Evolutionary conservation across 768 basidiomycete species (phyloP).

Genomic region (Amanita muscaria): DNA sequence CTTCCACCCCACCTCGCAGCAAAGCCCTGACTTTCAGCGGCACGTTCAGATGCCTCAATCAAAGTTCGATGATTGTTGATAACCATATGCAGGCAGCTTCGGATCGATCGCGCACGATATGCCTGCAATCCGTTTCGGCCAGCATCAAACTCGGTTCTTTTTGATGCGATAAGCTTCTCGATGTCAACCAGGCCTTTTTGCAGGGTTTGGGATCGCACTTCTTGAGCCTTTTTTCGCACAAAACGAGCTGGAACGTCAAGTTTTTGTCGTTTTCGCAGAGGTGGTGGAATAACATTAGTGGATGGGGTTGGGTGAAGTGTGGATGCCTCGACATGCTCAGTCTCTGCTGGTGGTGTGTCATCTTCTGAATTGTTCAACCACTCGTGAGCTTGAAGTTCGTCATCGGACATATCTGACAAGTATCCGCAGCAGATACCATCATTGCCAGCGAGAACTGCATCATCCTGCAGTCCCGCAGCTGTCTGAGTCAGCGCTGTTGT

Average conservation of each 20-base stretch:
- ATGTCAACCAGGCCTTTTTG: slow-evolving; percentile 12
- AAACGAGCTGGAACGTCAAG: slow-evolving; percentile 15
- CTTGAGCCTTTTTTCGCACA: slow-evolving; percentile 1
- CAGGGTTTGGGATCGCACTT: not conserved
- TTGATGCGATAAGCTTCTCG: slow-evolving; percentile 18
- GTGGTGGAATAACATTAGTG: slow-evolving; percentile 8
- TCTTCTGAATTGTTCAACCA: no score
- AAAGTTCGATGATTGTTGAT: slow-evolving; percentile 17
- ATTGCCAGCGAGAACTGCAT: no score
- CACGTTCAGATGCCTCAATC: slow-evolving; percentile 17
- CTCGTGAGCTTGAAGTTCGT: no score
- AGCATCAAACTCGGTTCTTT: slow-evolving; percentile 17
- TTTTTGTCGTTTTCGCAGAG: slow-evolving; percentile 15
- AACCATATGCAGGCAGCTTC: slow-evolving; percentile 21
- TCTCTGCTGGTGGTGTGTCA: not conserved
- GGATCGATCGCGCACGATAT: slow-evolving; percentile 18
- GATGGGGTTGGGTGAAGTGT: no score
- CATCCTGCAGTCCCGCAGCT: no score
- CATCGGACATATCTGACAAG: no score
- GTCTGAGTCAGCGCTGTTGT: no score
- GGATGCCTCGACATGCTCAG: not conserved
- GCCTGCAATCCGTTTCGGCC: slow-evolving; percentile 22
- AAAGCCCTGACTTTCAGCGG: slow-evolving; percentile 25
- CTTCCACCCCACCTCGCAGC: slow-evolving; percentile 21
- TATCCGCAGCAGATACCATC: no score